Base-by-base conservation (phyloP, 2,329 filamentous ascomycete genomes). In the Cryphonectria parasitica region DNA sequence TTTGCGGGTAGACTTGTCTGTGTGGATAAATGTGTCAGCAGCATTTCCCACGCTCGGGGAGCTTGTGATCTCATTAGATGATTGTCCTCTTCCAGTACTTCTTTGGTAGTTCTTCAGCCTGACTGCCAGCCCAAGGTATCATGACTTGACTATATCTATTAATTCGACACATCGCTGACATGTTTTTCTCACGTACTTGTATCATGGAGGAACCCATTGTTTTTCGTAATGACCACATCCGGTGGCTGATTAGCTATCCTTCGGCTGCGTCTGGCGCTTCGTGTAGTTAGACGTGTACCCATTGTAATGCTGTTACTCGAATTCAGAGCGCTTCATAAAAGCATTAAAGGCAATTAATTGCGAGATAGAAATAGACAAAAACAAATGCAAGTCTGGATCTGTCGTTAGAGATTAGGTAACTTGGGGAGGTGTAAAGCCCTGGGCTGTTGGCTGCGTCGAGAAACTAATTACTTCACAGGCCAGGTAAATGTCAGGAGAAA, bases 191-290 rank as follows among this genome's bases (percentile, higher is more conserved):
- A 52, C 52, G 34, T n/a, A 5, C 17, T 36, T 61, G 52, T 61
- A 5, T 68, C 31, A 52, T 69, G 13, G 13, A 5, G 36, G 1
- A 41, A 11, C n/a, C 13, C 19, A 7, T 49, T 4, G 1, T 8
- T 34, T n/a, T 52, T 52, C 25, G 19, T 25, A 4, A 15, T n/a
- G 10, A n/a, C 19, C 6, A 17, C 41, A 8, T 61, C 31, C 7
- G 28, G 31, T 15, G 61, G 25, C 17, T 68, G 61, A 0, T 49
- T 36, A 10, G 66, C 36, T 17, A 71, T 22, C 8, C 69, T 65
- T 11, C 65, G 7, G 49, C 69, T 71, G 6, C 54, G 63, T 11
- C 69, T 66, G 10, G 60, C 31, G 10, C 66, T 71, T 62, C 69
- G 61, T 6, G 60, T 36, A 1, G 68, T 54, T 4, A 61, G 61